These are phyloP conservation scores for Tylopilus orsonianus DNA, from an alignment of 1,284 basidiomycete genomes.

Conservation along the genomic window DNA sequence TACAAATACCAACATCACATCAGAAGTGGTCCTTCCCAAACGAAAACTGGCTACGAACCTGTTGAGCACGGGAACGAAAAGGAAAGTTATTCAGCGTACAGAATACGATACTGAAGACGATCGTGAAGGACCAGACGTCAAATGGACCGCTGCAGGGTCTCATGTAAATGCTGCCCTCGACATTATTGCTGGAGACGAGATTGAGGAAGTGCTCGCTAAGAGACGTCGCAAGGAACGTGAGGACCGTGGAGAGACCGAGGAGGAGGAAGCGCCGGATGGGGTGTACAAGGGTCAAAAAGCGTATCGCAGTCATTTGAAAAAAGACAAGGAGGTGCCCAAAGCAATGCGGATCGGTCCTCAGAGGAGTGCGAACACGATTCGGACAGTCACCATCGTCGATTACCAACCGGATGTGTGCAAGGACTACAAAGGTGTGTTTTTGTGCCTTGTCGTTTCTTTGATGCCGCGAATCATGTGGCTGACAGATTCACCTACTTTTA, in stretches of 20 bases:
- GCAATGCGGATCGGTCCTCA: slow-evolving; percentile 91
- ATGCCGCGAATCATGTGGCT: slow-evolving; percentile 20
- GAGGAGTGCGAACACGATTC: slow-evolving; percentile 80
- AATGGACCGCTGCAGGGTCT: slow-evolving; percentile 73
- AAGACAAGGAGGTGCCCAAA: slow-evolving; percentile 79
- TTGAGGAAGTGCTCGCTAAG: slow-evolving; percentile 70
- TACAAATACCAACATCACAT: slow-evolving; percentile 38
- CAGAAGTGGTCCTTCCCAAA: slow-evolving; percentile 73
- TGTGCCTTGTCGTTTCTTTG: slow-evolving; percentile 26
- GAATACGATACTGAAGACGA: slow-evolving; percentile 46
- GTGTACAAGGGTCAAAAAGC: slow-evolving; percentile 84
- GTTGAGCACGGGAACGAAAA: slow-evolving; percentile 83
- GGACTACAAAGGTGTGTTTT: slow-evolving; percentile 86
- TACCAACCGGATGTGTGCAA: slow-evolving; percentile 99
- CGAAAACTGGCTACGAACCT: slow-evolving; percentile 68
- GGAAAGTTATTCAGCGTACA: slow-evolving; percentile 61
- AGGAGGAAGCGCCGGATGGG: slow-evolving; percentile 77
- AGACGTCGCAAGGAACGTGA: slow-evolving; percentile 52
- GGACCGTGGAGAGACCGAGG: slow-evolving; percentile 56
- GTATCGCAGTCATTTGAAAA: slow-evolving; percentile 83
- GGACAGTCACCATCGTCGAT: slow-evolving; percentile 93
- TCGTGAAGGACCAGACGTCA: slow-evolving; percentile 71
- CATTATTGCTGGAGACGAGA: slow-evolving; percentile 77
- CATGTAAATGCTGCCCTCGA: slow-evolving; percentile 68
- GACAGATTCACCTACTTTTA: slow-evolving; percentile 34